Conservation (phyloP, 1,284 basidiomycete genomes). For the Chalciporus sp. region DNA sequence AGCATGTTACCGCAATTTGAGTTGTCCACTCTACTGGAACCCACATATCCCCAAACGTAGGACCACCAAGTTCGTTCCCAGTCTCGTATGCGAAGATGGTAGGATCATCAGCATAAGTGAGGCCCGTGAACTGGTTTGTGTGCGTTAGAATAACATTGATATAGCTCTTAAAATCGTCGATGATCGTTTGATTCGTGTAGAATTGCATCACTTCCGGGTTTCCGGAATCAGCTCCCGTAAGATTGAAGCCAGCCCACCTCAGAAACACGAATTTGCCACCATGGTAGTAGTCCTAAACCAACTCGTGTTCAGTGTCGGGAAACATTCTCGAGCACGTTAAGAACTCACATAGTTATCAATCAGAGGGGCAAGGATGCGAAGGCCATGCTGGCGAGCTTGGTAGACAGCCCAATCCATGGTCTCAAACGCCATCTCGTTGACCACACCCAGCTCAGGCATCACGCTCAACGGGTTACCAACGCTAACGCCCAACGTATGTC, state of each 20-base stretch:
- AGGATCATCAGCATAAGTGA: slow-evolving; percentile 33
- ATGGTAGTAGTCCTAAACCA: slow-evolving; percentile 27
- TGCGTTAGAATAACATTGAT: slow-evolving; percentile 27
- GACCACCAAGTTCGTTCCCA: slow-evolving; percentile 38
- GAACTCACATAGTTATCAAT: slow-evolving; percentile 28
- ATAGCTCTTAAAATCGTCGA: slow-evolving; percentile 30
- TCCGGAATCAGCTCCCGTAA: slow-evolving; percentile 25
- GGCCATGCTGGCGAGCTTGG: slow-evolving; percentile 35
- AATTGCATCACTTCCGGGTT: slow-evolving; percentile 30
- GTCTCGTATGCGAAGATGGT: slow-evolving; percentile 39
- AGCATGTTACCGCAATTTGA: slow-evolving; percentile 26
- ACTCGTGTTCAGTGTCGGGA: slow-evolving; percentile 5
- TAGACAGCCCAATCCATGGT: slow-evolving; percentile 39
- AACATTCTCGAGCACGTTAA: not conserved
- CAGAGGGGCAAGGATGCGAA: slow-evolving; percentile 34
- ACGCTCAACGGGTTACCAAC: slow-evolving; percentile 36
- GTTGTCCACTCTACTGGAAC: slow-evolving; percentile 36
- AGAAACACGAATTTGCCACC: slow-evolving; percentile 32
- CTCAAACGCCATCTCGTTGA: slow-evolving; percentile 36
- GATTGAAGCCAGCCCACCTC: slow-evolving; percentile 23
- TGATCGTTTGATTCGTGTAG: slow-evolving; percentile 27
- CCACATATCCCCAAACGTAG: slow-evolving; percentile 23
- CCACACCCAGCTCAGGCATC: slow-evolving; percentile 31
- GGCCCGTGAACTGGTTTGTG: slow-evolving; percentile 29
- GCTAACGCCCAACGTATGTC: slow-evolving; percentile 38